Base-by-base conservation (phyloP, 805 yeast genomes). In the Candida khao-thaluensis region DNA sequence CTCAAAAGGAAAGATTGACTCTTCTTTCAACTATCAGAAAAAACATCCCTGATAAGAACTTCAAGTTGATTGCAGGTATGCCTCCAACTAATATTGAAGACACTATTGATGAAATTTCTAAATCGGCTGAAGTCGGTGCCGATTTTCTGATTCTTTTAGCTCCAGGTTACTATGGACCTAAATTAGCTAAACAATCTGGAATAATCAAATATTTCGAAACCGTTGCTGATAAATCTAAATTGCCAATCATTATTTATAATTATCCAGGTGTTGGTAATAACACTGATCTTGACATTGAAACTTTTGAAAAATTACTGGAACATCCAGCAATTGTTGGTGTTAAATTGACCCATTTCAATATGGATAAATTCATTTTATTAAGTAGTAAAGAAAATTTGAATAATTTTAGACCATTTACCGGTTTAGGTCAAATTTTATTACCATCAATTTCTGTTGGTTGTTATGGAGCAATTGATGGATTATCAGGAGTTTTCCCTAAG, bases 161-260 rank as follows among this genome's bases (percentile, higher is more conserved):
- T 5, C 67, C 69, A 7, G 65, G 66, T 6, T 64, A 60, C 40
- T 66, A 59, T 44, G 69, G 68, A 3, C 56, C 59, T 2, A 47
- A 40, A 7, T 46, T 60, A 41, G 51, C 57, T 23, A 49, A 55
- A 29, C 69, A 62, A 49, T 45, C 54, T 26, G 67, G 68, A 1
- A 44, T 66, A 15, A 42, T 53, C 27, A 59, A 56, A 30, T 66
- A 54, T 43, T 65, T 57, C 45, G 38, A 42, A 6, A 41, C 41
- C 10, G 56, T 65, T 23, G 71, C 63, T 25, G 57, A 55, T 22
- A 48, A 51, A 30, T 52, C 63, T 20, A 56, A 51, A 1, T 45
- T 66, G n/a, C 72, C 72, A n/a, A 50, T 66, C 5, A 38, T 65
- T 27, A 57, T 66, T 27, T 65, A 66, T 43, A 49, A 62, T 25